A percentile compares a stretch with the other conserved stretches of the same genome.
Conservation (phyloP, 73 alveolate species). For the Paramecium octaurelia region DNA sequence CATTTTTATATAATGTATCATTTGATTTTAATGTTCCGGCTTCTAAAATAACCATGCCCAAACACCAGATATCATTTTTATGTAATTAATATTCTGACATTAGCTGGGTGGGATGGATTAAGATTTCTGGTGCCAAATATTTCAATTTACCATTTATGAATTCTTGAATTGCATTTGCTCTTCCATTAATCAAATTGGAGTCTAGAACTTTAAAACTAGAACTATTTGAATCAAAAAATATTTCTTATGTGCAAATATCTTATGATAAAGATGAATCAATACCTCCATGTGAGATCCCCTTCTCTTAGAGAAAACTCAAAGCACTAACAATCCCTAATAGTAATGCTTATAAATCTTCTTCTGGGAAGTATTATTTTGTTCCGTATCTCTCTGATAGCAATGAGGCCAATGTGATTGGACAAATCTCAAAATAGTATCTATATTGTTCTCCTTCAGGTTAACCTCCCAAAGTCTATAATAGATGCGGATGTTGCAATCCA, state of each 20-base stretch:
- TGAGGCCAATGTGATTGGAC: neutral
- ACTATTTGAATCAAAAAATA: neutral
- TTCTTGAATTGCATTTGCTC: neutral
- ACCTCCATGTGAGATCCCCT: slow-evolving; percentile 35
- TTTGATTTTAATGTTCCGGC: neutral
- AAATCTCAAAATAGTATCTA: slow-evolving; percentile 29
- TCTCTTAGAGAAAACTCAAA: slow-evolving; percentile 4
- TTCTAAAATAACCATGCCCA: slow-evolving; percentile 30
- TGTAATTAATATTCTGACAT: neutral
- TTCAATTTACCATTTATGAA: neutral
- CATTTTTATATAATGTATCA: neutral
- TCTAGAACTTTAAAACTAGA: neutral
- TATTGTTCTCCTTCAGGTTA: neutral
- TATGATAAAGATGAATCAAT: neutral
- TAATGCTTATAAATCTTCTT: slow-evolving; percentile 23
- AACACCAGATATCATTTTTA: slow-evolving; percentile 1
- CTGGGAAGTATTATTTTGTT: slow-evolving; percentile 1
- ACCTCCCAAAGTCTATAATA: neutral
- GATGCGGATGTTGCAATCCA: slow-evolving; percentile 38
- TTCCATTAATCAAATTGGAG: slow-evolving; percentile 37
- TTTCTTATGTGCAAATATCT: slow-evolving; percentile 20
- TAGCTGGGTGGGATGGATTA: neutral
- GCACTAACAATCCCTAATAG: neutral
- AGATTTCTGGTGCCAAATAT: neutral
- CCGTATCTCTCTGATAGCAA: neutral